Evolutionary conservation across 2,329 filamentous ascomycete species (phyloP), one percentile per base, ranked within the genome.

Genomic region (Arthrinium puccinioides): DNA sequence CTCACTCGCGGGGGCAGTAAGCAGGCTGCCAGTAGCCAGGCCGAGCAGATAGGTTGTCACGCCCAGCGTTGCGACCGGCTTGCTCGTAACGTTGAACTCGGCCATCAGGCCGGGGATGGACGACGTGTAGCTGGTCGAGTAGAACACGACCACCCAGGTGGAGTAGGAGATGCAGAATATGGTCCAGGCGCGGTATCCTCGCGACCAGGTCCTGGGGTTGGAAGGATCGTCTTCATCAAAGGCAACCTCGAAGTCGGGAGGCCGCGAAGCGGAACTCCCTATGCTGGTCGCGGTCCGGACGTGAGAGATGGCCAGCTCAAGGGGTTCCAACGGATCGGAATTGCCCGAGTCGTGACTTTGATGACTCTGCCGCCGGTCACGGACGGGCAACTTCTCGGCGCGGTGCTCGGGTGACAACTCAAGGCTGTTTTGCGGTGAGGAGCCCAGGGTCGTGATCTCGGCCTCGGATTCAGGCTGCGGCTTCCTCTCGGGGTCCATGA

Each of bases 11-110:
- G 87, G 86, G 1, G 87, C 87, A 28, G 88, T 68, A 21, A 92
- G 62, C 41, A 92, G 62, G 23, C 76, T 81, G 1, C 87, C 87
- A 2, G 70, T 58, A 0, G 84, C 86, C 32, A 92, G 69, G 5
- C 87, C 87, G 18, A 87, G 56, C 8, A 92, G 69, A 53, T 92
- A 94, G 0, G 82, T 81, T 0, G 87, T 92, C 30, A 94, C 67
- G 5, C 87, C 87, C 3, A 92, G 63, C 0, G 85, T 84, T 1
- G 81, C 72, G n/a, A 82, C 58, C 0, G 76, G 78, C 23, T 75
- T 67, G 11, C 64, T 70, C 4, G 64, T 54, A 14, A 77, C 66
- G 25, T 69, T 61, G 47, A 87, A 90, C 36, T 86, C 80, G 11
- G 67, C 56, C 51, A 78, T 75, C 57, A 94, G 75, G 1, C 83